Conservation (phyloP, 345 rosid genomes). For the Trapa bicornis region DNA sequence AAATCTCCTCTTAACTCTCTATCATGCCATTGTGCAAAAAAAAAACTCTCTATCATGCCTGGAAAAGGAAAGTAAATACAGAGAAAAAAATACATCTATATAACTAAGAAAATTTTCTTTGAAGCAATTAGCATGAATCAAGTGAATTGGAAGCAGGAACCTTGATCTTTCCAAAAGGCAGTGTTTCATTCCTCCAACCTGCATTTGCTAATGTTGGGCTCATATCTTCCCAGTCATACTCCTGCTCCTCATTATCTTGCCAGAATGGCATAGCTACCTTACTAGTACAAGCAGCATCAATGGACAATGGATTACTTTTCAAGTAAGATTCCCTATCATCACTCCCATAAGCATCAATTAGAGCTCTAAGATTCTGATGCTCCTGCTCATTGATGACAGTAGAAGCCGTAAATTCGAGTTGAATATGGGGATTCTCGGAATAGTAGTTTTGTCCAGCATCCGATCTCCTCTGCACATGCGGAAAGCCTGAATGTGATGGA, state of each 20-base stretch:
- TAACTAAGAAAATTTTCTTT: too few relatives aligned
- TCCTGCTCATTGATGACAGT: slow-evolving; percentile 40
- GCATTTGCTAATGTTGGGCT: slow-evolving; percentile 67
- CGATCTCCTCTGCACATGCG: slow-evolving; percentile 40
- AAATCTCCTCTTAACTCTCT: neutral
- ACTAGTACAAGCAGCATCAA: slow-evolving; percentile 28
- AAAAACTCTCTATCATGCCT: too few relatives aligned
- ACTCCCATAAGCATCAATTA: slow-evolving; percentile 92
- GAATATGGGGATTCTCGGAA: slow-evolving; percentile 28
- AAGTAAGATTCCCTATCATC: slow-evolving; percentile 49
- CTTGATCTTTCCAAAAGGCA: slow-evolving; percentile 31
- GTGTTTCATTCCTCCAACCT: slow-evolving; percentile 33
- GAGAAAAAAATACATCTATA: neutral
- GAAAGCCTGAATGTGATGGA: slow-evolving; percentile 44
- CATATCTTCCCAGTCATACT: slow-evolving; percentile 99
- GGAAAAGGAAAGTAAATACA: neutral
- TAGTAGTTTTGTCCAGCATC: slow-evolving; percentile 32
- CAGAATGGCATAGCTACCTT: slow-evolving; percentile 52
- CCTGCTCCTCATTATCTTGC: slow-evolving; percentile 99
- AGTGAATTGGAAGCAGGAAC: slow-evolving; percentile 17
- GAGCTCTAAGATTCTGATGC: slow-evolving; percentile 69
- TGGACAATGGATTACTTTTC: slow-evolving; percentile 24
- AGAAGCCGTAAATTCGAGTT: slow-evolving; percentile 1
- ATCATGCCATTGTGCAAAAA: neutral
- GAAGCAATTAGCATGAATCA: slow-evolving; percentile 21